A percentile compares a stretch with the other conserved stretches of the same genome.
phyloP scores from a whole-genome alignment of 495 filamentous ascomycete genomes.

The Podospora appendiculata region DNA sequence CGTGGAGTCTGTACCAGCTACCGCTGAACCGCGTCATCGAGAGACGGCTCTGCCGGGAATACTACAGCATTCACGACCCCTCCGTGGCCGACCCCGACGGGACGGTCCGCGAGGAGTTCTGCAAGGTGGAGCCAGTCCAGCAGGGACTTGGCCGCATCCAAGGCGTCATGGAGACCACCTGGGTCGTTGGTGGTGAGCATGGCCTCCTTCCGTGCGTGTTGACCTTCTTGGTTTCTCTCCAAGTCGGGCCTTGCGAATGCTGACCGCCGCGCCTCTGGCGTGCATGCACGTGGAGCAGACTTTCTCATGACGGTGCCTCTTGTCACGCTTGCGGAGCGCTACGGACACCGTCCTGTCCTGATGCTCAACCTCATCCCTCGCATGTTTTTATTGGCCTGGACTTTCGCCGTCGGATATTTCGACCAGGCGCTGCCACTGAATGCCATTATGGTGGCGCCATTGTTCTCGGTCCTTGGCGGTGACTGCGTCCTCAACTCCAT shows the following conservation, averaged over 20 bases:
- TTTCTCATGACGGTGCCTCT: conserved; percentile 40
- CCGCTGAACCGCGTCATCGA: conserved; percentile 42
- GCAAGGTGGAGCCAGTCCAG: conserved; percentile 40
- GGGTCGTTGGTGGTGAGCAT: conserved; percentile 36
- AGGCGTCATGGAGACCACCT: conserved; percentile 33
- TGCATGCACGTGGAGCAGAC: conserved; percentile 14
- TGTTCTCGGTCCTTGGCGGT: conserved; percentile 33
- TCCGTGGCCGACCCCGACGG: conserved; percentile 24
- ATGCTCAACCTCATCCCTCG: conserved; percentile 33
- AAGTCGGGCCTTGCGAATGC: too few species aligned
- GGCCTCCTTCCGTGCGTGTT: too few species aligned
- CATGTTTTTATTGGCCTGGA: conserved; percentile 32
- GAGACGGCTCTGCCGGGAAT: conserved; percentile 36
- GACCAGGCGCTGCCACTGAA: conserved; percentile 26
- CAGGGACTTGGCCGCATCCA: conserved; percentile 35
- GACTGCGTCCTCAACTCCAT: conserved; percentile 42
- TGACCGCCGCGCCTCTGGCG: not conserved
- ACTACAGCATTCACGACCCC: conserved; percentile 31
- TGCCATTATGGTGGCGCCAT: conserved; percentile 27
- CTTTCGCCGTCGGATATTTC: conserved; percentile 31
- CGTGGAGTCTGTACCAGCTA: conserved; percentile 36
- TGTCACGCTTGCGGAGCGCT: conserved; percentile 29
- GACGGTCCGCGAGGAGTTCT: conserved; percentile 34
- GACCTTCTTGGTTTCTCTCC: not conserved
- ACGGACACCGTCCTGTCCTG: conserved; percentile 28